Evolutionary conservation across 75 land plant genomes (phyloP).

Genomic region (Pinus albicaulis): DNA sequence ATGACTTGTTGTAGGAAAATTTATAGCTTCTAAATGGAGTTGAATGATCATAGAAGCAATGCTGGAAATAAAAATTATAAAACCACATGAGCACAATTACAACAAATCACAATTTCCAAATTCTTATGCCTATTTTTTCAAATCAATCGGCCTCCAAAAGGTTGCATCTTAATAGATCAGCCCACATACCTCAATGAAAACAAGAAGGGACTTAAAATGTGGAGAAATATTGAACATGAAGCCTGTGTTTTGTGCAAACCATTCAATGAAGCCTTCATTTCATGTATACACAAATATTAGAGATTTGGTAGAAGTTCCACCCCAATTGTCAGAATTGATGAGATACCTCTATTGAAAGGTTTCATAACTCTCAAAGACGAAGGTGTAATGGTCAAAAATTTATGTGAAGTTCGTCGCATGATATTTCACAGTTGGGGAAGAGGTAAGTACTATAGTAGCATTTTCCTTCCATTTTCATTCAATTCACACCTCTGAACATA

Average conservation of each 20-base stretch:
- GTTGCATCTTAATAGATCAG: too few species aligned
- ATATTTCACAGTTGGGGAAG: too few species aligned
- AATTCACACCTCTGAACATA: too few species aligned
- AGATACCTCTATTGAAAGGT: constrained; percentile 57
- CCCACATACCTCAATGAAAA: too few species aligned
- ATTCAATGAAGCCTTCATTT: too few species aligned
- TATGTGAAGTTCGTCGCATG: constrained; percentile 19
- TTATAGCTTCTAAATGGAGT: constrained; percentile 39
- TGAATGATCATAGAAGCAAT: constrained; percentile 60
- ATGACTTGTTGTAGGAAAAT: constrained; percentile 26
- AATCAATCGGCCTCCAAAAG: too few species aligned
- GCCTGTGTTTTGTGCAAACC: too few species aligned
- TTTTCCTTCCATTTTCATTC: too few species aligned
- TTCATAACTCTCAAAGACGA: constrained; percentile 1
- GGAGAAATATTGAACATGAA: too few species aligned
- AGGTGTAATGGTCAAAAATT: constrained; percentile 45
- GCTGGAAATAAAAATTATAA: constrained; percentile 17
- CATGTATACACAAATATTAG: constrained; percentile 13
- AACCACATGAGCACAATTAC: too few species aligned
- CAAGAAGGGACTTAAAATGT: too few species aligned
- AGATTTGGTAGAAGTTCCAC: constrained; percentile 21
- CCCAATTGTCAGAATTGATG: constrained; percentile 40
- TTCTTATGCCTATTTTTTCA: not conserved
- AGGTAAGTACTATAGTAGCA: too few species aligned
- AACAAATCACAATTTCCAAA: not conserved